Evolutionary conservation across 176 grass and related monocot genomes (phyloP).

Genomic region (Eragrostis nindensis): DNA sequence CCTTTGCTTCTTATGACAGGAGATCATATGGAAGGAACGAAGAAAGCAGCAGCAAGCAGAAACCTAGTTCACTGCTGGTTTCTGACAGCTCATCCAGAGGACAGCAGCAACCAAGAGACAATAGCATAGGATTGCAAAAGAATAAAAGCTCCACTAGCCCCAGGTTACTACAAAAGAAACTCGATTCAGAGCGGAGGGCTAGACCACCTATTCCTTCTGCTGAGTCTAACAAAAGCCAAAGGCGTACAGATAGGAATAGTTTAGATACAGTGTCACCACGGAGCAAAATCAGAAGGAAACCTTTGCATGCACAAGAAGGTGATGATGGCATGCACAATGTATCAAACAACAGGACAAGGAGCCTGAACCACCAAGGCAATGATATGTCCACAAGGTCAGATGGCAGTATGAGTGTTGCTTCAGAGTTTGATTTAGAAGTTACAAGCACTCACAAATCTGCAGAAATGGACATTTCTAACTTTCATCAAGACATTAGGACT

Average conservation of each 20-base stretch:
- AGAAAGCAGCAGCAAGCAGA: constrained; percentile 59
- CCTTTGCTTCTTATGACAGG: constrained; percentile 48
- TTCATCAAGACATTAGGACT: constrained; percentile 54
- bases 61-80: constrained; percentile 39
- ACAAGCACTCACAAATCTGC: constrained; percentile 63
- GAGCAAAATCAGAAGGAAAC: constrained; percentile 70
- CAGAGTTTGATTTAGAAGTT: constrained; percentile 64
- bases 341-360: constrained; percentile 52
- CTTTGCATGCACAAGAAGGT: constrained; percentile 60
- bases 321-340: constrained; percentile 62
- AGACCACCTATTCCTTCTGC: constrained; percentile 56
- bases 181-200: constrained; percentile 55
- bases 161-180: constrained; percentile 75
- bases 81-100: constrained; percentile 47
- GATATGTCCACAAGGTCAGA: constrained; percentile 70
- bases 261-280: constrained; percentile 74
- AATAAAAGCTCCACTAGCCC: constrained; percentile 73
- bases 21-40: constrained; percentile 60
- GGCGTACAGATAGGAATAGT: constrained; percentile 56
- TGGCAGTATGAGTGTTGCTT: constrained; percentile 53
- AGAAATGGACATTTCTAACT: constrained; percentile 47
- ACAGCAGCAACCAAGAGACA: constrained; percentile 56
- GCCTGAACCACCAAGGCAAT: constrained; percentile 55
- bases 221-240: constrained; percentile 58
- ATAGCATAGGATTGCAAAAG: constrained; percentile 48